Base-by-base conservation (phyloP, 208 protist genomes). In the Trypanosoma platydactyli region DNA sequence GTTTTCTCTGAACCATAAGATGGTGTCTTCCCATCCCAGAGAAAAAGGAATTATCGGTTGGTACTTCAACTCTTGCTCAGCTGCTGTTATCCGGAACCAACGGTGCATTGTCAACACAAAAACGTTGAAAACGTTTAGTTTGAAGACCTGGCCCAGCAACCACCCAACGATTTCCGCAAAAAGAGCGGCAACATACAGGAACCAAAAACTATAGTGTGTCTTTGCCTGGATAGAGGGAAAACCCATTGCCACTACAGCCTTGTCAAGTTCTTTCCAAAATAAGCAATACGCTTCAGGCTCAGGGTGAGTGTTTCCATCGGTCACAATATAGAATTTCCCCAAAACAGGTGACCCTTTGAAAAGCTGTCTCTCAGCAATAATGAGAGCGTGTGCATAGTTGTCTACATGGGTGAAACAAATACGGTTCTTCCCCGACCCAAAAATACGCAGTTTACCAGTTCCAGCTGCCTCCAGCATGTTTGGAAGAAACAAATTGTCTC, bases 321-420 rank as follows among this genome's bases (percentile, higher is more conserved):
- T 98, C 38, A 95, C 88, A 73, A 98, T 97, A 77, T 98, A 98
- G 66, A 98, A 98, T 59, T 97, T 97, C 6, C 94, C 94, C 24
- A 97, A 74, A 12, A 94, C 91, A 0, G 89, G 89, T 11, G 88
- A 96, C 30, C 83, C 91, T 52, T 89, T 87, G 80, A 85, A 97
- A 11, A 98, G 76, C 54, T 93, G 81, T 41, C 80, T 74, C 61
- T 98, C 94, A 0, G 91, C 91, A 65, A 98, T 92, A 66, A 98
- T 97, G 25, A 98, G 83, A 16, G 86, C 95, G 61, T 98, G 95
- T 56, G 88, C 89, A 80, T 97, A 98, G 80, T 98, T 98, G 76
- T 98, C 94, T 0, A 98, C 94, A 70, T 98, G 94, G 0, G 92
- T 97, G 64, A 98, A 98, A 78, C 92, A 98, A 57, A 98, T 95